Conservation (phyloP, 2,329 filamentous ascomycete genomes). For the Apiospora phragmitis region DNA sequence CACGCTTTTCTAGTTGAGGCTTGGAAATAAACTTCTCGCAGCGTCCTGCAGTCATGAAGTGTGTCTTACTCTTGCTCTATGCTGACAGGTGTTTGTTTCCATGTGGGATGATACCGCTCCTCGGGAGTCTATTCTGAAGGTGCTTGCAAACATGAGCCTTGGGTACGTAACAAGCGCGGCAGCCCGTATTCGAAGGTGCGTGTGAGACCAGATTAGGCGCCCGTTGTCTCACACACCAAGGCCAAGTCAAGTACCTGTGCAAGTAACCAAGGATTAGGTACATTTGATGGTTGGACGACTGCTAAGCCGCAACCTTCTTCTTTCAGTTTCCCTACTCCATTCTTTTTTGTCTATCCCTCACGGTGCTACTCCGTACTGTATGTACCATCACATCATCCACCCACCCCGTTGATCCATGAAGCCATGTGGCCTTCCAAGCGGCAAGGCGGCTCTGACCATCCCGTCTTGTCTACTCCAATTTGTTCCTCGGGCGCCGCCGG, state of each 20-base stretch:
- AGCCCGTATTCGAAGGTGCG: not conserved
- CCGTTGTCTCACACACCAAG: not conserved
- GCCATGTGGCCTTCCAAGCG: slow-evolving; percentile 1
- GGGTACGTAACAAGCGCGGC: not conserved
- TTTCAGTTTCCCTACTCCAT: not conserved
- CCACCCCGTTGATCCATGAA: not conserved
- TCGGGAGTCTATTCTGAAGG: not conserved
- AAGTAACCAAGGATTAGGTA: not conserved
- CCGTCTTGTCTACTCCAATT: not conserved
- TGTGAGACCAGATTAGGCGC: not conserved
- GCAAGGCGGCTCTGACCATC: not conserved
- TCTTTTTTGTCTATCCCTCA: not conserved
- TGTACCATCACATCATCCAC: not conserved
- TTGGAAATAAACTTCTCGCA: not conserved
- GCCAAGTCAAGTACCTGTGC: not conserved
- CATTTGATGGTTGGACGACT: not conserved
- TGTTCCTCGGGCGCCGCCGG: not conserved
- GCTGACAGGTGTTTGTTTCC: not conserved
- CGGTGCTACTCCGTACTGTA: too few species aligned
- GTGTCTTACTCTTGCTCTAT: not conserved
- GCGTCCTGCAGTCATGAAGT: not conserved
- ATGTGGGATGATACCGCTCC: not conserved
- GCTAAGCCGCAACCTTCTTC: not conserved
- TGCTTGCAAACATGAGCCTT: not conserved
- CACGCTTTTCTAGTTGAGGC: not conserved